A percentile compares a stretch with the other conserved stretches of the same genome.
These are phyloP conservation scores for Graphiopsis chlorocephala DNA, from an alignment of 2,329 filamentous ascomycete genomes.

Conservation along the genomic window DNA sequence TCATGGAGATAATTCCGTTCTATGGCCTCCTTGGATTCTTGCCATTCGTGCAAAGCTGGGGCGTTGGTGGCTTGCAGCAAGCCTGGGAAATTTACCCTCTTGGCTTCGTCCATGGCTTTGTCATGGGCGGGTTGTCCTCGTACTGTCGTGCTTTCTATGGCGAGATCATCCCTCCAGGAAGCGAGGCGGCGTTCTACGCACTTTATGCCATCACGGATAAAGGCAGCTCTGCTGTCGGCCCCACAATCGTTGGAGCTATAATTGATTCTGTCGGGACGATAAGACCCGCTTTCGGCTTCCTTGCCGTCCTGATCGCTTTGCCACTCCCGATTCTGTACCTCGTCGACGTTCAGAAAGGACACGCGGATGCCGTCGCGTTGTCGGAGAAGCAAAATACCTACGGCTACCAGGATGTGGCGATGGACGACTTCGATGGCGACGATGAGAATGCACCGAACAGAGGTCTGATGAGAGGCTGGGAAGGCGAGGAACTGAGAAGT, in stretches of 20 bases:
- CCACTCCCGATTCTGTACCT: conserved; percentile 77
- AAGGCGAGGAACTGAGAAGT: neutral
- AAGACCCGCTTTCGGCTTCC: conserved; percentile 72
- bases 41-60: conserved; percentile 68
- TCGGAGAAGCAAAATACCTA: conserved; percentile 15
- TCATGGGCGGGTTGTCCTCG: conserved; percentile 80
- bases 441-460: neutral
- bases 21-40: conserved; percentile 85
- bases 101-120: conserved; percentile 80
- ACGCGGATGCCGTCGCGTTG: conserved; percentile 32
- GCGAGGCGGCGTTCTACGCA: conserved; percentile 89
- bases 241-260: conserved; percentile 83
- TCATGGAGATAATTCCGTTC: conserved; percentile 86
- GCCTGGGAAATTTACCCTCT: conserved; percentile 92
- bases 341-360: conserved; percentile 66
- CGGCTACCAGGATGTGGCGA: conserved; percentile 5
- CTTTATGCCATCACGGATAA: conserved; percentile 96
- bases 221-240: conserved; percentile 85
- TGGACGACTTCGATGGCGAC: conserved; percentile 6
- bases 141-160: conserved; percentile 90
- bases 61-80: conserved; percentile 76
- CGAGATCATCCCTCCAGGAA: conserved; percentile 84
- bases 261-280: conserved; percentile 61
- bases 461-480: conserved; percentile 10
- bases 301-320: conserved; percentile 72